Conservation (phyloP, 148 eudicot species). For the Heliosperma pusillum region DNA sequence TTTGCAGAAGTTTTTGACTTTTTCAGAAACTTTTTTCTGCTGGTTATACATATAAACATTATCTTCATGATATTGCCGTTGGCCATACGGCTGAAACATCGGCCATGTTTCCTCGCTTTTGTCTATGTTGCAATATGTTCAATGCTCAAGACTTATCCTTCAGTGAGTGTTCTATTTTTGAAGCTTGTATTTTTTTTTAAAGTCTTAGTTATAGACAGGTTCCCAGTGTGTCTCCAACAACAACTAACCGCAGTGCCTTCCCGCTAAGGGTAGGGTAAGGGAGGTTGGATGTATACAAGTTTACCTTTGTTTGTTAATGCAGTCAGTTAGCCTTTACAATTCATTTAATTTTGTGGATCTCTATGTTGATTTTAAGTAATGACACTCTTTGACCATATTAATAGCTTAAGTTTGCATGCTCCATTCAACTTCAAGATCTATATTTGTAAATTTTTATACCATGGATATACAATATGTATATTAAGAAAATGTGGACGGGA, state of each 20-base stretch:
- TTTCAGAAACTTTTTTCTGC: constrained; percentile 87
- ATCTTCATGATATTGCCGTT: constrained; percentile 89
- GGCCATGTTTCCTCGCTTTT: constrained; percentile 92
- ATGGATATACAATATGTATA: background rate
- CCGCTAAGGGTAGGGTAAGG: background rate
- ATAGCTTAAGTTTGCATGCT: background rate
- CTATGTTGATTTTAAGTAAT: background rate
- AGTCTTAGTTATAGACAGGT: background rate
- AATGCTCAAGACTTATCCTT: constrained; percentile 95
- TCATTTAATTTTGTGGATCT: background rate
- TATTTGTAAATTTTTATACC: background rate
- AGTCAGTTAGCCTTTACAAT: background rate
- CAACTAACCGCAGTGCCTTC: background rate
- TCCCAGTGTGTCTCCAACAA: background rate
- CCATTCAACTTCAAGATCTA: background rate
- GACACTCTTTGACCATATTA: background rate
- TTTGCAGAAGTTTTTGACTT: constrained; percentile 98
- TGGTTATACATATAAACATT: constrained; percentile 83
- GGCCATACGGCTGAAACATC: constrained; percentile 81
- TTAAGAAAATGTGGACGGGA: background rate
- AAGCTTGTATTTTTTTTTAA: background rate
- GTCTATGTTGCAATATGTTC: constrained; percentile 80
- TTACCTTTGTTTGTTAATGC: background rate
- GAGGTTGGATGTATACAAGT: background rate
- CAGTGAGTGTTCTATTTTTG: constrained; percentile 47